Evolutionary conservation across 805 yeast genomes (phyloP).

Genomic region (Yarrowia sp.): DNA sequence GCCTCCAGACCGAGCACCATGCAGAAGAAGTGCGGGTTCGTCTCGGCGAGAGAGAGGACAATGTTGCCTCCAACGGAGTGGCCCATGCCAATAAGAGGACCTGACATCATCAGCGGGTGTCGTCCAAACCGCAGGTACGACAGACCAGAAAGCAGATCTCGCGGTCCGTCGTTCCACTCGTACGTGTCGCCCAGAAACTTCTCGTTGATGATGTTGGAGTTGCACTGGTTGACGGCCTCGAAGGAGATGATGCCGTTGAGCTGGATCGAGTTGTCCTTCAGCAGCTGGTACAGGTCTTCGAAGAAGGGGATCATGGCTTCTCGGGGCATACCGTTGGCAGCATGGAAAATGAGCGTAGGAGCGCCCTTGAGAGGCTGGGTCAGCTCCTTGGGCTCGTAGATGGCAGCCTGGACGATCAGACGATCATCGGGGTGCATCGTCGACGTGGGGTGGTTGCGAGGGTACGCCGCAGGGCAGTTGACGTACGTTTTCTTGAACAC

Average conservation of each 20-base stretch:
- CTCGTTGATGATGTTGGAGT: slow-evolving; percentile 31
- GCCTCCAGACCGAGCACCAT: slow-evolving; percentile 32
- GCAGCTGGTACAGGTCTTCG: neutral
- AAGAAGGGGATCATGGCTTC: slow-evolving; percentile 9
- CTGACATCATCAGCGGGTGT: slow-evolving; percentile 26
- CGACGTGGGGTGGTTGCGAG: slow-evolving; percentile 14
- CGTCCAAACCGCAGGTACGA: slow-evolving; percentile 23
- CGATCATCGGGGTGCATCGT: slow-evolving; percentile 27
- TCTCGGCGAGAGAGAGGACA: slow-evolving; percentile 19
- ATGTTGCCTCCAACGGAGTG: slow-evolving; percentile 33
- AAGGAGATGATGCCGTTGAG: slow-evolving; percentile 24
- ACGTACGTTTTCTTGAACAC: slow-evolving; percentile 16
- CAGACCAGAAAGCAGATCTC: slow-evolving; percentile 28
- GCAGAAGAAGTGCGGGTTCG: slow-evolving; percentile 29
- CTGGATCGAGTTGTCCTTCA: slow-evolving; percentile 20
- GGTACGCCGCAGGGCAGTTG: slow-evolving; percentile 26
- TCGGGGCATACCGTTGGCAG: slow-evolving; percentile 24
- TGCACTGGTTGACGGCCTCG: slow-evolving; percentile 31
- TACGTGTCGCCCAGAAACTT: slow-evolving; percentile 31
- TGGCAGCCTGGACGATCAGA: slow-evolving; percentile 1
- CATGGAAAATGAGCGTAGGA: slow-evolving; percentile 15
- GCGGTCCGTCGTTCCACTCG: slow-evolving; percentile 30
- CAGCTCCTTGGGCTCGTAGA: slow-evolving; percentile 23
- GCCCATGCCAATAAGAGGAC: slow-evolving; percentile 32
- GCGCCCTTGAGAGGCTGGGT: slow-evolving; percentile 12